Base-by-base conservation (phyloP, 2,329 filamentous ascomycete species). In the Cordyceps javanica region DNA sequence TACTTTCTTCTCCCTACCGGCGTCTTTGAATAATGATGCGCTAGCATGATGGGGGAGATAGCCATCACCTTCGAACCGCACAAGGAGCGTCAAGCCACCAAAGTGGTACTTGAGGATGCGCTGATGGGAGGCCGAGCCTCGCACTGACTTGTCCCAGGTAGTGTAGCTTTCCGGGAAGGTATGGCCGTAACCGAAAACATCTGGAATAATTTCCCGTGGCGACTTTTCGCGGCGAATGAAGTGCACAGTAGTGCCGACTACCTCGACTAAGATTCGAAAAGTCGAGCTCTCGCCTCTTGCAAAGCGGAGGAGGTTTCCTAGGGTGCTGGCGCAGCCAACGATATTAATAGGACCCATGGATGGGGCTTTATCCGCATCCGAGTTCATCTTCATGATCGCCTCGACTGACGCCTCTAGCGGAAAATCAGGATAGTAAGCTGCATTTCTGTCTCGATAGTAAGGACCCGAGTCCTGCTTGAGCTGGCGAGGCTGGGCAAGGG, bases 161-260 rank as follows among this genome's bases (percentile, higher is more conserved):
- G 87, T 90, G 64, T 88, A 85, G 1, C 75, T 75, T 49, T 88
- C 83, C 0, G 83, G 83, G 61, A 90, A 90, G 0, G 82, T 77
- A 62, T 89, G 85, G 0, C 86, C 86, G 62, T 77, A 88, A 0
- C 87, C 87, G 16, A 63, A 63, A 0, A 89, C 70, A n/a, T 74
- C 74, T 0, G 70, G 62, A 5, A 89, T 83, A 0, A 75, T 65
- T 62, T 87, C 82, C 0, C 68, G 78, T 0, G 85, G 83, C 0
- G 80, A 77, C 45, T 82, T 83, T 63, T 87, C 85, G 23, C 81
- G 76, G 1, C 86, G 81, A 13, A 86, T 68, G 50, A 90, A 77
- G 69, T 89, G 86, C 0, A 88, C 75, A 0, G 82, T 84, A 16
- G 76, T 69, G 1, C 77, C 72, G 1, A 88, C 69, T 0, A 73